Conservation (phyloP, 2,329 filamentous ascomycete genomes). For the Anisogramma anomala region DNA sequence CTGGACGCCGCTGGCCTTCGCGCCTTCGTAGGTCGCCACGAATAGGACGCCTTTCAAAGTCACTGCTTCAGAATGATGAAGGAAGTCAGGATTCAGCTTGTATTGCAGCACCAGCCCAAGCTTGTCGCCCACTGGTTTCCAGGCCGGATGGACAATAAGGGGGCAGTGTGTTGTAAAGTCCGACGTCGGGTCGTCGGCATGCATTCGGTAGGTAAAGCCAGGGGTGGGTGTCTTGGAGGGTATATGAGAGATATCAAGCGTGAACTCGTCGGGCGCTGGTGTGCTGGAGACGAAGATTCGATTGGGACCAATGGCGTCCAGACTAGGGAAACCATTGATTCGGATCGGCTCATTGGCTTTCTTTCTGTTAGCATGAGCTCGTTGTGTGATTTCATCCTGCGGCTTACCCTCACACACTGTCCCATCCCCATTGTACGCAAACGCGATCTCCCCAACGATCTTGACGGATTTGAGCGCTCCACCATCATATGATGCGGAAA, state of each 20-base stretch:
- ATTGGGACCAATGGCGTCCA: slow-evolving; percentile 91
- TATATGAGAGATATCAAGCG: slow-evolving; percentile 60
- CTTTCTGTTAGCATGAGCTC: slow-evolving; percentile 2
- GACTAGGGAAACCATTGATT: slow-evolving; percentile 74
- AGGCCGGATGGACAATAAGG: slow-evolving; percentile 59
- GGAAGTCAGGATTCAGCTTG: slow-evolving; percentile 60
- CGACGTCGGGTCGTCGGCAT: slow-evolving; percentile 44
- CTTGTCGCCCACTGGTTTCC: slow-evolving; percentile 77
- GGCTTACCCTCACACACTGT: slow-evolving; percentile 38
- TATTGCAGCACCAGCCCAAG: slow-evolving; percentile 80
- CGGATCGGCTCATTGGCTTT: slow-evolving; percentile 56
- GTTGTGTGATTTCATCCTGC: slow-evolving; percentile 14
- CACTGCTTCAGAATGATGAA: slow-evolving; percentile 29
- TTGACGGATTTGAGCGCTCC: slow-evolving; percentile 59
- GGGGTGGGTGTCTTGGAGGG: slow-evolving; percentile 54
- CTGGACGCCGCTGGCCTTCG: slow-evolving; percentile 53
- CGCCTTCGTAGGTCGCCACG: slow-evolving; percentile 58
- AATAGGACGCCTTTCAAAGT: slow-evolving; percentile 62
- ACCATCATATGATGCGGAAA: slow-evolving; percentile 74
- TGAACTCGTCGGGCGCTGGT: slow-evolving; percentile 62
- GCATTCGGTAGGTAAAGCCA: slow-evolving; percentile 87
- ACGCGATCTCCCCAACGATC: slow-evolving; percentile 78
- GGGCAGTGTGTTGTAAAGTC: slow-evolving; percentile 50
- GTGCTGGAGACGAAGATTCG: slow-evolving; percentile 74
- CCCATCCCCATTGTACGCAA: slow-evolving; percentile 58